Conservation (phyloP, 345 rosid genomes). For the Anacardium occidentale region DNA sequence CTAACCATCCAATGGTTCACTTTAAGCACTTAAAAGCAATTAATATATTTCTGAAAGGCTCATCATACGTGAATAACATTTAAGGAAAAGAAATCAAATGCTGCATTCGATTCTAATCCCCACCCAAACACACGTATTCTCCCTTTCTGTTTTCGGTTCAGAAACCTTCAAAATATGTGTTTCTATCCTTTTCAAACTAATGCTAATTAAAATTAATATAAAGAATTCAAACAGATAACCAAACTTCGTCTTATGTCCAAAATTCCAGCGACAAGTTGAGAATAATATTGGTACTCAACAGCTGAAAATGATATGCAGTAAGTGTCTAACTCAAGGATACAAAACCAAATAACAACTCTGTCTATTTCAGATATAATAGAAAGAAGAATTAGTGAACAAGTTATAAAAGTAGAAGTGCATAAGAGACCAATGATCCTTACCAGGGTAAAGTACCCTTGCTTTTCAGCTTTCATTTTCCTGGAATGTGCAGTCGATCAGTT, state of each 20-base stretch:
- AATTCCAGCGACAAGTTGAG: neutral
- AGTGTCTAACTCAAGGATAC: neutral
- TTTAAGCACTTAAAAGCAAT: neutral
- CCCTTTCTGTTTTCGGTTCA: neutral
- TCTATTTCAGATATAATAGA: neutral
- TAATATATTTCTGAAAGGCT: neutral
- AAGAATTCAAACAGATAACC: neutral
- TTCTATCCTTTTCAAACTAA: neutral
- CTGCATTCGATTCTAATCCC: neutral
- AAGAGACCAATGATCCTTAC: conserved; percentile 39
- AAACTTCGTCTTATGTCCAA: conserved; percentile 3
- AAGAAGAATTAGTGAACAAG: conserved; percentile 1
- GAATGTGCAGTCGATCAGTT: conserved; percentile 11
- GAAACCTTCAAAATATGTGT: neutral
- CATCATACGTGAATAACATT: neutral
- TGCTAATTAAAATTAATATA: neutral
- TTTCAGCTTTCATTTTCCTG: conserved; percentile 99
- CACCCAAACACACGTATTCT: neutral
- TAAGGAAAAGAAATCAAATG: neutral
- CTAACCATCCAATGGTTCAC: neutral
- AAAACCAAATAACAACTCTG: neutral
- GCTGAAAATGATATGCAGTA: neutral
- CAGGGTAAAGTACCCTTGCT: conserved; percentile 92
- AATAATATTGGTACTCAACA: neutral
- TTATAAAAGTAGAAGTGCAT: neutral